Evolutionary conservation across 2,329 filamentous ascomycete species (phyloP).

Genomic region (Neofusicoccum laricinum): DNA sequence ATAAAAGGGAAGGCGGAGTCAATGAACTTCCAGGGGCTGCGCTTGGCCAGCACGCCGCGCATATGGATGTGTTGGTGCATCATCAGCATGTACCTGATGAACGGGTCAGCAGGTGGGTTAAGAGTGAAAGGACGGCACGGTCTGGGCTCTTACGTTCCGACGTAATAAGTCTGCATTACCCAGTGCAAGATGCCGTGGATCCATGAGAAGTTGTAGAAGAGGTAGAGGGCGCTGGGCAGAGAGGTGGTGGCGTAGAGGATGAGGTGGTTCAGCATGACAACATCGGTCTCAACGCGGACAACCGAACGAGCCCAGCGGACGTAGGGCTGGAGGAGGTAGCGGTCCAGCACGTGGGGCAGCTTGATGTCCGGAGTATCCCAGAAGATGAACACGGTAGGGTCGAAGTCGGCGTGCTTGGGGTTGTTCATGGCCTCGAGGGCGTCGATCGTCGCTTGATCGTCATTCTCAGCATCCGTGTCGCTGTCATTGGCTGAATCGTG

Average conservation of each 20-base stretch:
- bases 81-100: constrained; percentile 66
- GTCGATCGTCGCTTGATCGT: constrained; percentile 35
- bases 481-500: not conserved
- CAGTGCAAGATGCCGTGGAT: constrained; percentile 65
- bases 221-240: constrained; percentile 63
- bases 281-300: constrained; percentile 67
- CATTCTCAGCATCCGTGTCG: not conserved
- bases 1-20: constrained; percentile 71
- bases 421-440: constrained; percentile 51
- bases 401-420: constrained; percentile 46
- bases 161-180: constrained; percentile 64
- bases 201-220: constrained; percentile 66
- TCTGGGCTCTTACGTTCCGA: constrained; percentile 48
- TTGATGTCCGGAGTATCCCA: constrained; percentile 50
- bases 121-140: not conserved
- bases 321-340: constrained; percentile 59
- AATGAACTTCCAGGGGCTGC: constrained; percentile 47
- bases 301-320: constrained; percentile 53
- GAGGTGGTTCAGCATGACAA: constrained; percentile 75
- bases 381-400: constrained; percentile 54
- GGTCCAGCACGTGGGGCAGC: constrained; percentile 40
- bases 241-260: constrained; percentile 68
- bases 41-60: constrained; percentile 62
- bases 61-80: constrained; percentile 84
- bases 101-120: not conserved